Percentiles rank a stretch among this genome's conserved stretches.
Conservation (phyloP, 495 filamentous ascomycete species). For the Jackrogersella minutella region DNA sequence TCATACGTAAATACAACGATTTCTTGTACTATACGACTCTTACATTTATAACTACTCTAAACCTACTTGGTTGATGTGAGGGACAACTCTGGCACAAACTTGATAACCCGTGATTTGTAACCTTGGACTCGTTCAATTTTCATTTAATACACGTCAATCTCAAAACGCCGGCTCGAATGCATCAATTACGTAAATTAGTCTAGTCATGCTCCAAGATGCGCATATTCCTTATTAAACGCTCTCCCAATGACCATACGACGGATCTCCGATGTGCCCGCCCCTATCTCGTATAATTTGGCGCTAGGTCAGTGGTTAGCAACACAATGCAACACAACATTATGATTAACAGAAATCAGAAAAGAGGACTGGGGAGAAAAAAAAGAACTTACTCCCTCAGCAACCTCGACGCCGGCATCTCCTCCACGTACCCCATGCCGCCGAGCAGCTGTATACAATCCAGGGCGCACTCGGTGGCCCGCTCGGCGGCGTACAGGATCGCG, state of each 20-base stretch:
- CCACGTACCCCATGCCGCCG: conserved; percentile 95
- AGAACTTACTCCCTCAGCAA: conserved; percentile 74
- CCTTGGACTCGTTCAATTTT: not conserved
- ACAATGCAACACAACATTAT: not conserved
- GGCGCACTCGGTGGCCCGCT: conserved; percentile 87
- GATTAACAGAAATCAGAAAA: not conserved
- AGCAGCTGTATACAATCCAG: conserved; percentile 93
- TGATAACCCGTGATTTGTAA: not conserved
- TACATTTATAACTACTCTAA: not conserved
- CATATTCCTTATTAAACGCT: conserved; percentile 91
- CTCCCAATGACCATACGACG: conserved; percentile 93
- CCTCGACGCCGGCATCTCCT: conserved; percentile 90
- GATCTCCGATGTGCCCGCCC: conserved; percentile 94
- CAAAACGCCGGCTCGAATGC: conserved; percentile 31
- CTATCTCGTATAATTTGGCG: conserved; percentile 90
- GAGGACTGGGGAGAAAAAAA: not conserved
- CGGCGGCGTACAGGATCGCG: conserved; percentile 91
- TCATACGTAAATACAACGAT: not conserved
- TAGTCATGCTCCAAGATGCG: conserved; percentile 47
- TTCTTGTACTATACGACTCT: not conserved
- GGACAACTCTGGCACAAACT: not conserved
- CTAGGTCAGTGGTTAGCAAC: conserved; percentile 36
- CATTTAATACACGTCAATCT: not conserved
- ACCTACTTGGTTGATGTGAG: not conserved
- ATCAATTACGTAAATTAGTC: not conserved